These are phyloP conservation scores for Amphibolis antarctica DNA, from an alignment of 106 monocot species.

Conservation along the genomic window DNA sequence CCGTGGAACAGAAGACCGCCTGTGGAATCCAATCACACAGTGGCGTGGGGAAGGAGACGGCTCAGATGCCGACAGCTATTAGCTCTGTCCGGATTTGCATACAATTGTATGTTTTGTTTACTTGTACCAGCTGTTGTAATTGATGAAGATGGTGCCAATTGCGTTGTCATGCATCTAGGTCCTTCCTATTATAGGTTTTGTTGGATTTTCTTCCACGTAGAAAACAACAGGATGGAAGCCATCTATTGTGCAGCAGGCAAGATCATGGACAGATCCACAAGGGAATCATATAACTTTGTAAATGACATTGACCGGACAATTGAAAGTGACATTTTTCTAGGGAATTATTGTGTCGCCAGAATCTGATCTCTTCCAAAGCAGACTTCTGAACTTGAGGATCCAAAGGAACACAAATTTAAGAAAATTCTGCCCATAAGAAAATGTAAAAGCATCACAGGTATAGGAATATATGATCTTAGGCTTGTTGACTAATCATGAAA, in stretches of 20 bases:
- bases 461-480: neutral
- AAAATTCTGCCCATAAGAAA: conserved; percentile 12
- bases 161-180: no score
- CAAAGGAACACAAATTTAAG: conserved; percentile 2
- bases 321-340: conserved; percentile 50
- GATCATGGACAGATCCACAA: conserved; percentile 14
- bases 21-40: no score
- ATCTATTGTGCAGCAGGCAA: conserved; percentile 39
- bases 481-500: no score
- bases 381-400: conserved; percentile 44
- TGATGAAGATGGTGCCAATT: no score
- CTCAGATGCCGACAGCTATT: no score
- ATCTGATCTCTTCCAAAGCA: conserved; percentile 25
- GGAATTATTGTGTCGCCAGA: conserved; percentile 48
- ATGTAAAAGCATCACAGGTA: neutral
- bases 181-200: no score
- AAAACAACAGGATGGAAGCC: conserved; percentile 36
- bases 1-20: no score
- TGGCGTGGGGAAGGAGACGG: no score
- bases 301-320: conserved; percentile 43
- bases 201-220: no score
- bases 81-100: no score
- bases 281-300: conserved; percentile 28
- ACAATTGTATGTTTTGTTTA: no score
- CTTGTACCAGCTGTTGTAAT: no score